Percentiles rank a stretch among this genome's conserved stretches.
phyloP scores from a whole-genome alignment of 2,329 filamentous ascomycete species.

The Penicillium italicum region DNA sequence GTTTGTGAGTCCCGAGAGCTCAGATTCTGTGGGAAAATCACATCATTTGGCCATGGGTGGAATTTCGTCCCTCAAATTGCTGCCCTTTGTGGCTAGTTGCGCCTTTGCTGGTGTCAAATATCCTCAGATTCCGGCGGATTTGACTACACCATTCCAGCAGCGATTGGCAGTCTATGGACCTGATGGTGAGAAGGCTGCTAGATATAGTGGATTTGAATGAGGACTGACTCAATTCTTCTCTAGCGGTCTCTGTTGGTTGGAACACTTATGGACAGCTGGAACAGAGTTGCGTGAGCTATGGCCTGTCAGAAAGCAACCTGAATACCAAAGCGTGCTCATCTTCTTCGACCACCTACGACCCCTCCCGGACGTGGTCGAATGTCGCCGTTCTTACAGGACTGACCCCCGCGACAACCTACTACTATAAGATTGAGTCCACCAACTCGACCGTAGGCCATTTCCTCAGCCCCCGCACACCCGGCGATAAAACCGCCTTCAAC shows the following conservation, averaged over 20 bases:
- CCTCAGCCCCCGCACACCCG: slow-evolving; percentile 51
- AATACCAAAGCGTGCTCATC: slow-evolving; percentile 45
- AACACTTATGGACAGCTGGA: slow-evolving; percentile 52
- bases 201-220: neutral
- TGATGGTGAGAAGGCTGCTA: slow-evolving; percentile 39
- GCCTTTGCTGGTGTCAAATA: slow-evolving; percentile 36
- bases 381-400: slow-evolving; percentile 48
- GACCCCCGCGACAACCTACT: slow-evolving; percentile 55
- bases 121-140: slow-evolving; percentile 48
- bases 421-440: slow-evolving; percentile 57
- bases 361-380: slow-evolving; percentile 55
- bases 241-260: slow-evolving; percentile 55
- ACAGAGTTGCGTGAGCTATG: slow-evolving; percentile 52
- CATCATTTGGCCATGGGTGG: slow-evolving; percentile 11
- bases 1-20: neutral
- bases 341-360: slow-evolving; percentile 50
- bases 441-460: slow-evolving; percentile 56
- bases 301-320: slow-evolving; percentile 43
- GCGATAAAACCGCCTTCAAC: slow-evolving; percentile 54
- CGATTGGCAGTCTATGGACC: slow-evolving; percentile 51
- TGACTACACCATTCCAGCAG: slow-evolving; percentile 55
- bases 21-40: neutral
- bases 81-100: slow-evolving; percentile 17
- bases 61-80: slow-evolving; percentile 9
- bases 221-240: neutral